phyloP scores from a whole-genome alignment of 352 stramenopile genomes.

The Globisporangium orthogonon region DNA sequence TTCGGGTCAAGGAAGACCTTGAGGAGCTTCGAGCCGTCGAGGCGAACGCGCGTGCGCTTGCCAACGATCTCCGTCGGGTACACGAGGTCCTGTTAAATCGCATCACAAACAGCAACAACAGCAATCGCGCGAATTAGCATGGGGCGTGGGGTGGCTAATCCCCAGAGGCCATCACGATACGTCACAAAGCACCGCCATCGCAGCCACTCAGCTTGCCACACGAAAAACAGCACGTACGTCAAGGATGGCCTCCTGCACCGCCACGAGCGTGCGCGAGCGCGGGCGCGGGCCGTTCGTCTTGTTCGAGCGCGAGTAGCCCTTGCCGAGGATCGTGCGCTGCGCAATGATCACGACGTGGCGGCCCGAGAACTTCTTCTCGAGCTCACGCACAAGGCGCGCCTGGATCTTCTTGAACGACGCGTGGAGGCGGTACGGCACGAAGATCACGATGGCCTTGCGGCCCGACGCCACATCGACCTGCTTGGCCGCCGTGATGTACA shows the following conservation, averaged over 20 bases:
- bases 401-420: slow-evolving; percentile 99
- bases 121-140: slow-evolving; percentile 53
- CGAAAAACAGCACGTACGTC: slow-evolving; percentile 77
- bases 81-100: slow-evolving; percentile 90
- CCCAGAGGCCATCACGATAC: slow-evolving; percentile 87
- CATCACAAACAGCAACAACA: slow-evolving; percentile 6
- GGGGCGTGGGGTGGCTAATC: slow-evolving; percentile 85
- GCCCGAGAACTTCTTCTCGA: slow-evolving; percentile 99
- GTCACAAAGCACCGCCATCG: slow-evolving; percentile 17
- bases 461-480: slow-evolving; percentile 94
- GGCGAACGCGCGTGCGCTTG: slow-evolving; percentile 97
- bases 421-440: slow-evolving; percentile 98
- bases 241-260: slow-evolving; percentile 98
- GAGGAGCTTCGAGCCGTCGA: slow-evolving; percentile 96
- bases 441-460: slow-evolving; percentile 98
- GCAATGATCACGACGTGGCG: slow-evolving; percentile 98
- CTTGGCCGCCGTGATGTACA: slow-evolving; percentile 99
- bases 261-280: slow-evolving; percentile 96
- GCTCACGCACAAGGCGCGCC: slow-evolving; percentile 94
- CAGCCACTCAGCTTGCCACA: background rate
- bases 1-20: slow-evolving; percentile 99
- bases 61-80: slow-evolving; percentile 99
- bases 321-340: slow-evolving; percentile 98
- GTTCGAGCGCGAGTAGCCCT: slow-evolving; percentile 93
- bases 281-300: slow-evolving; percentile 94